Evolutionary conservation across 2,329 filamentous ascomycete species (phyloP).

Genomic region (Cordyceps fumosorosea): DNA sequence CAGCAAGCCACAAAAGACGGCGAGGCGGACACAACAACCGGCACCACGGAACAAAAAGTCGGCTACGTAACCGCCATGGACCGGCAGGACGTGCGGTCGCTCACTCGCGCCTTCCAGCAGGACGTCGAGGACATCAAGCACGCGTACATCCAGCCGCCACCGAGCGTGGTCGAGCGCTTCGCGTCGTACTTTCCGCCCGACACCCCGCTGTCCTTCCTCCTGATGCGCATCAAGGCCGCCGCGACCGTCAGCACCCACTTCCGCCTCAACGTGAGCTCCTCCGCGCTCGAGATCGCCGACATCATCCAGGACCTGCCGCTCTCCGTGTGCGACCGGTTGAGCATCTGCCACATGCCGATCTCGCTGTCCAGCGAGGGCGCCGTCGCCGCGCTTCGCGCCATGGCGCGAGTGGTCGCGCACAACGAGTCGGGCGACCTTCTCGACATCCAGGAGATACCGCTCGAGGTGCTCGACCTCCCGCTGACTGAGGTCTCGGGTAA

Average conservation of each 20-base stretch:
- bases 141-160: conserved; percentile 70
- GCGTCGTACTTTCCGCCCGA: conserved; percentile 72
- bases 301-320: conserved; percentile 66
- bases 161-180: conserved; percentile 65
- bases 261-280: conserved; percentile 53
- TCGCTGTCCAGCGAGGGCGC: conserved; percentile 43
- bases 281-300: conserved; percentile 62
- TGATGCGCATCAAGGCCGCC: conserved; percentile 68
- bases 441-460: conserved; percentile 61
- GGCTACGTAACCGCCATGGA: conserved; percentile 79
- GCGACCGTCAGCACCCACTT: conserved; percentile 59
- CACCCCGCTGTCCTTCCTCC: conserved; percentile 77
- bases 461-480: conserved; percentile 69
- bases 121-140: conserved; percentile 60
- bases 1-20: conserved; percentile 38
- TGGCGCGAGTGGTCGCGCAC: conserved; percentile 64
- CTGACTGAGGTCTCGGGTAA: conserved; percentile 28
- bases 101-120: conserved; percentile 56
- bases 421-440: conserved; percentile 62
- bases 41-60: conserved; percentile 32
- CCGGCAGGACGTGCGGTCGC: conserved; percentile 54
- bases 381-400: conserved; percentile 48
- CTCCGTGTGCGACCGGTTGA: conserved; percentile 65
- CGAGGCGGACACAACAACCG: background rate
- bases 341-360: conserved; percentile 67